These are phyloP conservation scores for Trebouxia sp. DNA, from an alignment of 139 green algal species.

Conservation along the genomic window DNA sequence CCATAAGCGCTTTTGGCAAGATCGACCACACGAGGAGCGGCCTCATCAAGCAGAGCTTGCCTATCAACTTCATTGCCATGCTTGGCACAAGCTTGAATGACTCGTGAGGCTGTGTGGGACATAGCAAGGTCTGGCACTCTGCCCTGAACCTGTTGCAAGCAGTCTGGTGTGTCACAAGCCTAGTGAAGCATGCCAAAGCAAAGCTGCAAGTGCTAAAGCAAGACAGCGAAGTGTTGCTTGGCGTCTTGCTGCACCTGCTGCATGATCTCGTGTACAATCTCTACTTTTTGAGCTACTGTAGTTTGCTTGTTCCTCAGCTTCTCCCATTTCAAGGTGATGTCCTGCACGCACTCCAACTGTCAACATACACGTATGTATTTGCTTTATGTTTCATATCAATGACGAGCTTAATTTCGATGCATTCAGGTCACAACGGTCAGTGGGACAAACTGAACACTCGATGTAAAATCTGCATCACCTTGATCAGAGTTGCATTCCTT, in stretches of 20 bases:
- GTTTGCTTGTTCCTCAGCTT: conserved; percentile 21
- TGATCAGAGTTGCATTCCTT: not conserved
- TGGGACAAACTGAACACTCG: too few relatives aligned
- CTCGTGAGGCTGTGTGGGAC: conserved; percentile 76
- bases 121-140: conserved; percentile 66
- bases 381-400: too few relatives aligned
- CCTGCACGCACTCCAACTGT: not conserved
- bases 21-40: conserved; percentile 65
- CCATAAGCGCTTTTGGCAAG: conserved; percentile 83
- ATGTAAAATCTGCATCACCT: too few relatives aligned
- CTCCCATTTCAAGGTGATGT: conserved; percentile 26
- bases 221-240: not conserved
- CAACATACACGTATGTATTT: too few relatives aligned
- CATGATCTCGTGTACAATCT: conserved; percentile 19
- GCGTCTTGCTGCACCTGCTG: not conserved
- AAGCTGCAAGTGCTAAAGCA: not conserved
- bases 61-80: conserved; percentile 59
- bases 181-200: not conserved
- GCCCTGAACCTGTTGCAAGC: conserved; percentile 53
- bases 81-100: conserved; percentile 88
- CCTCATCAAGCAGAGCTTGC: conserved; percentile 62
- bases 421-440: too few relatives aligned
- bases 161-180: not conserved
- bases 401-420: too few relatives aligned
- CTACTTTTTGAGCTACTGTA: not conserved